Conservation (phyloP, 306 rosid genomes). For the Vachellia collinsii region DNA sequence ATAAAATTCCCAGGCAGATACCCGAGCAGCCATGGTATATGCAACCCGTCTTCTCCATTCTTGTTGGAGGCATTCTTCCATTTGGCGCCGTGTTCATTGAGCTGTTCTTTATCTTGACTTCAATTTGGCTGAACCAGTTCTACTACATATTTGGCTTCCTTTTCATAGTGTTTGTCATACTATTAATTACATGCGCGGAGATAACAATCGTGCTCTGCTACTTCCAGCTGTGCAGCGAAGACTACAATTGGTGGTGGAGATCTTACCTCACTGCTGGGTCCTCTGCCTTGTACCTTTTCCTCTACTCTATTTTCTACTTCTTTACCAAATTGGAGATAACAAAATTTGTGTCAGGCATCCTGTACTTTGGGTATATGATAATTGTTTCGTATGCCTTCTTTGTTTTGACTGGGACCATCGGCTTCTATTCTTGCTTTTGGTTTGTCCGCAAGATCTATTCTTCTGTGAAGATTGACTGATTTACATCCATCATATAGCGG, state of each 20-base stretch:
- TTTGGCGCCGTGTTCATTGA: slow-evolving; percentile 97
- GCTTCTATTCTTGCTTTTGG: slow-evolving; percentile 98
- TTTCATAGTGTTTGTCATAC: slow-evolving; percentile 88
- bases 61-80: slow-evolving; percentile 98
- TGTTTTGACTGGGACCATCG: slow-evolving; percentile 92
- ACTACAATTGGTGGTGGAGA: slow-evolving; percentile 99
- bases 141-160: slow-evolving; percentile 98
- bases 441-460: slow-evolving; percentile 95
- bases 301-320: slow-evolving; percentile 94
- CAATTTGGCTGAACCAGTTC: slow-evolving; percentile 99
- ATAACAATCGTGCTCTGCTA: slow-evolving; percentile 96
- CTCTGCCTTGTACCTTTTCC: slow-evolving; percentile 92
- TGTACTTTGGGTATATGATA: slow-evolving; percentile 93
- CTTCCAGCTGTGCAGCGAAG: slow-evolving; percentile 99
- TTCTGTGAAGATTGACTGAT: slow-evolving; percentile 96
- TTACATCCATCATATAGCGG: slow-evolving; percentile 32
- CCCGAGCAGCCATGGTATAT: slow-evolving; percentile 99
- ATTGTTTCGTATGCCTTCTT: slow-evolving; percentile 88
- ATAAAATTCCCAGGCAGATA: slow-evolving; percentile 94
- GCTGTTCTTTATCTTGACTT: slow-evolving; percentile 96
- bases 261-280: slow-evolving; percentile 98
- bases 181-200: slow-evolving; percentile 94
- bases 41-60: slow-evolving; percentile 91
- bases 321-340: slow-evolving; percentile 92
- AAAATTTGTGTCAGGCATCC: slow-evolving; percentile 89